Evolutionary conservation across 768 basidiomycete genomes (phyloP).

Genomic region (Cyathus striatus): DNA sequence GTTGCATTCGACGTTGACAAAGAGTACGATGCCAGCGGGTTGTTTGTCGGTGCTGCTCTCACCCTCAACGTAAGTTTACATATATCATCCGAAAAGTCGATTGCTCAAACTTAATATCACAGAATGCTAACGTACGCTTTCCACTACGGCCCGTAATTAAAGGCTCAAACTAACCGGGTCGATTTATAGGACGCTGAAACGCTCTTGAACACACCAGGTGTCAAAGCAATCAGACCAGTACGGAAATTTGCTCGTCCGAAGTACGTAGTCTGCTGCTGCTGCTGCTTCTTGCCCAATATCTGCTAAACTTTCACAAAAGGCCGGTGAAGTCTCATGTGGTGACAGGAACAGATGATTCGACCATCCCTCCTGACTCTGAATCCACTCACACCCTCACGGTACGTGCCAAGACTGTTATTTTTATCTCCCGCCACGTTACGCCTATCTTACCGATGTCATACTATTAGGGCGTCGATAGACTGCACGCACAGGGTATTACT

Average conservation of each 20-base stretch:
- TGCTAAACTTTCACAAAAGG: slow-evolving; percentile 9
- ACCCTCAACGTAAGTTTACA: slow-evolving; percentile 24
- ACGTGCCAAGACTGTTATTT: slow-evolving; percentile 6
- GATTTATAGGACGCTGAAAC: slow-evolving; percentile 38
- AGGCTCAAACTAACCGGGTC: slow-evolving; percentile 19
- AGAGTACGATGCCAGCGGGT: slow-evolving; percentile 44
- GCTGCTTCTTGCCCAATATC: slow-evolving; percentile 31
- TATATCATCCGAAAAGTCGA: neutral
- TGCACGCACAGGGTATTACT: slow-evolving; percentile 56
- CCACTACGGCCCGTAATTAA: neutral
- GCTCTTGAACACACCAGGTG: slow-evolving; percentile 40
- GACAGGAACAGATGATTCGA: slow-evolving; percentile 25
- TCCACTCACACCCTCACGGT: slow-evolving; percentile 54
- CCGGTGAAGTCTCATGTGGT: neutral
- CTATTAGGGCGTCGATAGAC: slow-evolving; percentile 52
- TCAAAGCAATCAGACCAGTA: slow-evolving; percentile 56
- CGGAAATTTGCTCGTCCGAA: slow-evolving; percentile 33
- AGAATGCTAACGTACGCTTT: slow-evolving; percentile 1
- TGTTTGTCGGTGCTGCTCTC: slow-evolving; percentile 59
- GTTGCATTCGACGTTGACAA: slow-evolving; percentile 41
- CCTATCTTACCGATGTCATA: too few relatives aligned
- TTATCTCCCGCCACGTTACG: neutral
- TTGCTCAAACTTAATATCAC: neutral
- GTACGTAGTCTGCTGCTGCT: slow-evolving; percentile 40
- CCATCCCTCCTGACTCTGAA: slow-evolving; percentile 38